These are phyloP conservation scores for Emergomyces pasteurianus DNA, from an alignment of 2,329 filamentous ascomycete species.

Conservation along the genomic window DNA sequence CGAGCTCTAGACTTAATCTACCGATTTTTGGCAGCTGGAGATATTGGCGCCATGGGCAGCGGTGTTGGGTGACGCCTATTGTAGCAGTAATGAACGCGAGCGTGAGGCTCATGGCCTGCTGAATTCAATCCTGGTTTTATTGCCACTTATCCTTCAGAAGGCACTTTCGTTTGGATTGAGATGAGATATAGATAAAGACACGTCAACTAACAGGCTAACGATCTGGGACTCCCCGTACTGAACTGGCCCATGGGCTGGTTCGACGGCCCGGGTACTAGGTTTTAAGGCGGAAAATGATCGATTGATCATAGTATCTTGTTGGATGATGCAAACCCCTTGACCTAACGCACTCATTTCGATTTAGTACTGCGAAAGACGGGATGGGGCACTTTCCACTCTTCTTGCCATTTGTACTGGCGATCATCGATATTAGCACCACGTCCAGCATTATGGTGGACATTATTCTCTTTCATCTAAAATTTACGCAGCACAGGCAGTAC, in stretches of 20 bases:
- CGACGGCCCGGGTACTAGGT: background rate
- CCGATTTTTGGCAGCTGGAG: slow-evolving; percentile 29
- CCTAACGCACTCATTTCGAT: background rate
- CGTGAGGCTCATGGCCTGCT: background rate
- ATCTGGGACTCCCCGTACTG: no score
- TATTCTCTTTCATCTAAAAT: no score
- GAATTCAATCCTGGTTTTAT: background rate
- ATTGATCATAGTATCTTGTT: background rate
- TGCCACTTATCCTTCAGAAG: background rate
- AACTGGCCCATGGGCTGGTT: no score
- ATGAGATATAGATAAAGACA: no score
- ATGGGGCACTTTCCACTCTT: background rate
- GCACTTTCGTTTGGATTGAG: background rate
- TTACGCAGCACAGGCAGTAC: no score
- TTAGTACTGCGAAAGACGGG: background rate
- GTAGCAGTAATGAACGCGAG: background rate
- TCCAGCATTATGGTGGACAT: background rate
- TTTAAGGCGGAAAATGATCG: background rate
- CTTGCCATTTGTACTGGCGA: background rate
- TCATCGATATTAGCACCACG: background rate
- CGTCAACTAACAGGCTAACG: background rate
- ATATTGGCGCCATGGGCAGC: slow-evolving; percentile 34
- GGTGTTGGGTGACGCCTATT: slow-evolving; percentile 11
- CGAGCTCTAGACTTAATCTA: slow-evolving; percentile 29
- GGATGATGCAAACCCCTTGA: background rate